Base-by-base conservation (phyloP, 306 rosid species). In the Nissolia schottii region DNA sequence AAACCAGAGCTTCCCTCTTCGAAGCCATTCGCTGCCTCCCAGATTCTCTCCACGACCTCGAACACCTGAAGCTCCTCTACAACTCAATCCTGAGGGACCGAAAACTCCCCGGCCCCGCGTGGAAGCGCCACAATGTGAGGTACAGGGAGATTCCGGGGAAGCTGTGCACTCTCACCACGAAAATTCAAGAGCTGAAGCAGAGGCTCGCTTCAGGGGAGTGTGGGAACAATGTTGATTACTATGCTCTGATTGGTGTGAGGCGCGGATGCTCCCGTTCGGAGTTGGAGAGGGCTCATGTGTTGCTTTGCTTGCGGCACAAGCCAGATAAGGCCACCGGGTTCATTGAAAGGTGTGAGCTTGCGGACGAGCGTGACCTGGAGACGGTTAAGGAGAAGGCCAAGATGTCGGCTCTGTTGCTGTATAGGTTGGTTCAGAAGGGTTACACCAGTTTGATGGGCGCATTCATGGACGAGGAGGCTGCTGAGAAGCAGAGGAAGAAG, bases 231-330 rank as follows among this genome's bases (percentile, higher is more conserved):
- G 96, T 89, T 18, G 99, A 95, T 80, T 91, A 86, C 79, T 88
- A 89, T 80, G 85, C 89, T 10, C 74, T 95, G 53, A 89, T 95
- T 15, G 96, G 96, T 0, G 73, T 95, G 15, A 79, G 97, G 50
- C 88, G 99, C 0, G 97, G 97, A 2, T 95, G 99, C 81, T 89
- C 97, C 0, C 81, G 96, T 14, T 89, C 99, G 0, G 99, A 95
- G 71, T 61, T 95, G 18, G 99, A 91, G 65, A 91, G 97, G 57
- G 96, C 93, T 4, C 87, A 95, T 57, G 43, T 87, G 55, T 54
- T 95, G 70, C 86, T 95, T 2, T 71, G 85, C 68, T 77, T 95
- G 43, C 68, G 92, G 59, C 97, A 95, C 82, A 95, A 95, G 64
- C 97, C 99, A 0, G 97, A 95, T 64, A 95, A 87, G 74, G 81